phyloP scores from a whole-genome alignment of 768 basidiomycete genomes.

The Pleurotus sapidus region DNA sequence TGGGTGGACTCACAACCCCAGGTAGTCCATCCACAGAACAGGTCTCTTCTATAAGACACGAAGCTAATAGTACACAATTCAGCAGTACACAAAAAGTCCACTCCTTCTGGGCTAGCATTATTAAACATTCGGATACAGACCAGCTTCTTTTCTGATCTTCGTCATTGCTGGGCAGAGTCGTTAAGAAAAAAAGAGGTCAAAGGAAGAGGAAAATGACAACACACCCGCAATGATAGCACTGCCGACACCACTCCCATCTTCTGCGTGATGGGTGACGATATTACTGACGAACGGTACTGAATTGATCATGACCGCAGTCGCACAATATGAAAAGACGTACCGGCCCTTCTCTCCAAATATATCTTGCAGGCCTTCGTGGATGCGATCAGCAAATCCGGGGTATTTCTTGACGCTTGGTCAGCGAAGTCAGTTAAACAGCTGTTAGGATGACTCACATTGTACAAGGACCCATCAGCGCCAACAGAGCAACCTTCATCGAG shows the following conservation, averaged over 20 bases:
- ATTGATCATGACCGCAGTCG: neutral
- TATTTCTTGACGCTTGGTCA: slow-evolving; percentile 74
- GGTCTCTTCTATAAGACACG: neutral
- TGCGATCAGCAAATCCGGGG: slow-evolving; percentile 89
- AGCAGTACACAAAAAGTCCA: neutral
- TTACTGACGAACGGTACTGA: slow-evolving; percentile 35
- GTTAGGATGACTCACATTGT: slow-evolving; percentile 61
- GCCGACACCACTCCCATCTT: slow-evolving; percentile 92
- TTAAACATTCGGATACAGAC: slow-evolving; percentile 52
- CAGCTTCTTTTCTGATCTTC: slow-evolving; percentile 70
- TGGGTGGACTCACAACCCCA: too few relatives aligned
- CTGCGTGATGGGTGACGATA: slow-evolving; percentile 80
- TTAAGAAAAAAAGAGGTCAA: neutral
- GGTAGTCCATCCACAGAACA: neutral
- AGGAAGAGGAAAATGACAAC: slow-evolving; percentile 4
- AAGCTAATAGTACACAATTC: neutral
- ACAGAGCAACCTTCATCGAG: slow-evolving; percentile 88
- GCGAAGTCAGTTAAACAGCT: neutral
- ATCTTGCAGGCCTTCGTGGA: slow-evolving; percentile 90
- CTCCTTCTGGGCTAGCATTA: neutral
- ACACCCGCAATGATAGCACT: slow-evolving; percentile 88
- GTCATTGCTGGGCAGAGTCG: slow-evolving; percentile 70
- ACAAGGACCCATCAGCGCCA: slow-evolving; percentile 92
- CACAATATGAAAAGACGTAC: slow-evolving; percentile 39
- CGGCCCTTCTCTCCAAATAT: slow-evolving; percentile 96